Evolutionary conservation across 768 basidiomycete genomes (phyloP).

Genomic region (Lentinula sp.): DNA sequence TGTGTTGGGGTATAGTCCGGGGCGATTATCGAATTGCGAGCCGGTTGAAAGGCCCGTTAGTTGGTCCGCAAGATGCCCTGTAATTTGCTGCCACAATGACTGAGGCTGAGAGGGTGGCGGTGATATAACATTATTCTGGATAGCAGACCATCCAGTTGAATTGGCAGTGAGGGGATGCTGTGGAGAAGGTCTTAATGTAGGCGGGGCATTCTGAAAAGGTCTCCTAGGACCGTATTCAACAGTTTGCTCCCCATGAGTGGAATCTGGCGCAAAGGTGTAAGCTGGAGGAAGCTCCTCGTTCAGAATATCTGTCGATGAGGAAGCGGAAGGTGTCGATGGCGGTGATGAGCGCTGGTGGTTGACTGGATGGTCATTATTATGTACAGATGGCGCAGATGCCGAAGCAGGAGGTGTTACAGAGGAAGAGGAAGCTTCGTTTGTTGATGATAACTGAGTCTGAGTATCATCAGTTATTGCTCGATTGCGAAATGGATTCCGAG

Average conservation of each 20-base stretch:
- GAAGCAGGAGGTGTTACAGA: neutral
- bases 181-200: conserved; percentile 16
- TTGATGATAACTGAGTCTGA: neutral
- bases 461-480: neutral
- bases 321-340: neutral
- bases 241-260: conserved; percentile 51
- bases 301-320: neutral
- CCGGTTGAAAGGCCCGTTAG: conserved; percentile 14
- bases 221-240: conserved; percentile 57
- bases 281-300: conserved; percentile 44
- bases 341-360: neutral
- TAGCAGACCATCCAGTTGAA: neutral
- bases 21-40: neutral
- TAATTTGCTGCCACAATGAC: conserved; percentile 12
- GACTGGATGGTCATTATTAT: neutral
- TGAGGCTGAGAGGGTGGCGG: conserved; percentile 7
- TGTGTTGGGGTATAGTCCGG: neutral
- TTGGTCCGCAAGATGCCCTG: conserved; percentile 10
- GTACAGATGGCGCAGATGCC: neutral
- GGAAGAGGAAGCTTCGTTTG: neutral
- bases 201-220: conserved; percentile 44
- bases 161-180: conserved; percentile 6
- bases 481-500: conserved; percentile 1
- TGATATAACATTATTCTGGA: neutral
- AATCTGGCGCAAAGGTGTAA: conserved; percentile 55